phyloP scores from a whole-genome alignment of 2,329 filamentous ascomycete genomes.

The Xenoacremonium recifei region DNA sequence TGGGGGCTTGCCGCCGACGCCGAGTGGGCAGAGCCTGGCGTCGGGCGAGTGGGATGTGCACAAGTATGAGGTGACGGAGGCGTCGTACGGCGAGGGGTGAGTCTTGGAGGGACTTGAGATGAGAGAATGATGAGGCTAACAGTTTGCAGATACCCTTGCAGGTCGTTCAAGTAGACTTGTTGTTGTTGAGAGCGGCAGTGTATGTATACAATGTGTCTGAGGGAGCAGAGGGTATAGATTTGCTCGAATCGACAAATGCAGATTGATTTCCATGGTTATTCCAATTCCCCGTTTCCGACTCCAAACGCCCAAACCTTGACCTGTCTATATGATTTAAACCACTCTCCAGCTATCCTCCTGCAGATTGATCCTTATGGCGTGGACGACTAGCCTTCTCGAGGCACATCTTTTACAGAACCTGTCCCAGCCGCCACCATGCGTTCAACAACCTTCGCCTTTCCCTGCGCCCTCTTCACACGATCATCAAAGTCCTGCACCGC shows the following conservation, averaged over 20 bases:
- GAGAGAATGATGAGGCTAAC: constrained; percentile 16
- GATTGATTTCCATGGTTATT: constrained; percentile 23
- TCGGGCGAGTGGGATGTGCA: constrained; percentile 62
- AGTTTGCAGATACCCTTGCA: constrained; percentile 58
- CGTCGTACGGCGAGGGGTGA: constrained; percentile 69
- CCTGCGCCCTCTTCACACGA: constrained; percentile 75
- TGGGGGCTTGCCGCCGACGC: constrained; percentile 82
- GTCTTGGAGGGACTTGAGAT: constrained; percentile 34
- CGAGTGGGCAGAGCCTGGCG: constrained; percentile 62
- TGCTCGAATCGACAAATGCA: constrained; percentile 30
- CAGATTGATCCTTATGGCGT: constrained; percentile 1
- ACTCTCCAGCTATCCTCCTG: neutral
- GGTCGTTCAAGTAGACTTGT: constrained; percentile 54
- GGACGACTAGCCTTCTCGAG: constrained; percentile 5
- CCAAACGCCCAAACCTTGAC: constrained; percentile 8
- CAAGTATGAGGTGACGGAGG: constrained; percentile 64
- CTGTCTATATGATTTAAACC: neutral
- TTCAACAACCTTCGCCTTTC: constrained; percentile 83
- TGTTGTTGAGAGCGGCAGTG: constrained; percentile 18
- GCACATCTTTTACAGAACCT: constrained; percentile 13
- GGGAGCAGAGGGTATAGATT: constrained; percentile 28
- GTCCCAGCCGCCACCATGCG: constrained; percentile 50
- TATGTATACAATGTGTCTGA: constrained; percentile 30
- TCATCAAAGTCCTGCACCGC: constrained; percentile 91
- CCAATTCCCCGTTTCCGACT: too few species aligned